These are phyloP conservation scores for Nicotiana knightiana DNA, from an alignment of 257 asterid species.

Conservation along the genomic window DNA sequence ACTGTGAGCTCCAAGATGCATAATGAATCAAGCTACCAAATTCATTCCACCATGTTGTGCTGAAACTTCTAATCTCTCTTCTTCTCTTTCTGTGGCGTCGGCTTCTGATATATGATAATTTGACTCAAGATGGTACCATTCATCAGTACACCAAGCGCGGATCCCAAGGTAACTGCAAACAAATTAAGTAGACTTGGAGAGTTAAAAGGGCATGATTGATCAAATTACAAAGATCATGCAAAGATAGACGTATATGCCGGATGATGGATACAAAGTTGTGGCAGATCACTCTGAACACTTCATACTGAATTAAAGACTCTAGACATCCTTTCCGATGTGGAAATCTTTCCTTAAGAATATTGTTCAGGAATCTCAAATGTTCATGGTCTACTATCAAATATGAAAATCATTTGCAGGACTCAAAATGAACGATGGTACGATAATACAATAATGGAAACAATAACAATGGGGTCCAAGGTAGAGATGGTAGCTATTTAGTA, in stretches of 20 bases:
- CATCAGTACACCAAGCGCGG: conserved; percentile 64
- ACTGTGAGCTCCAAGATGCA: neutral
- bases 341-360: neutral
- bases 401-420: neutral
- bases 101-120: conserved; percentile 58
- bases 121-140: conserved; percentile 88
- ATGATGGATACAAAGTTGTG: neutral
- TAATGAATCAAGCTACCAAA: neutral
- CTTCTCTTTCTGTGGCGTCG: conserved; percentile 61
- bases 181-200: conserved; percentile 9
- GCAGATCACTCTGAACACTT: neutral
- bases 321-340: neutral
- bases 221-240: neutral
- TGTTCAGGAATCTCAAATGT: neutral
- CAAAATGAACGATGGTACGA: neutral
- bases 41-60: neutral
- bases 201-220: neutral
- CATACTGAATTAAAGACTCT: neutral
- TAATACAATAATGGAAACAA: too few relatives aligned
- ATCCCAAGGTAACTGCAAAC: conserved; percentile 69
- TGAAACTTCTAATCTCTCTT: conserved; percentile 46
- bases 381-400: neutral
- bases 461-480: neutral
- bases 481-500: too few relatives aligned
- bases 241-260: neutral